A percentile compares a stretch with the other conserved stretches of the same genome.
Conservation (phyloP, 2,329 filamentous ascomycete species). For the Aschersonia sp. region DNA sequence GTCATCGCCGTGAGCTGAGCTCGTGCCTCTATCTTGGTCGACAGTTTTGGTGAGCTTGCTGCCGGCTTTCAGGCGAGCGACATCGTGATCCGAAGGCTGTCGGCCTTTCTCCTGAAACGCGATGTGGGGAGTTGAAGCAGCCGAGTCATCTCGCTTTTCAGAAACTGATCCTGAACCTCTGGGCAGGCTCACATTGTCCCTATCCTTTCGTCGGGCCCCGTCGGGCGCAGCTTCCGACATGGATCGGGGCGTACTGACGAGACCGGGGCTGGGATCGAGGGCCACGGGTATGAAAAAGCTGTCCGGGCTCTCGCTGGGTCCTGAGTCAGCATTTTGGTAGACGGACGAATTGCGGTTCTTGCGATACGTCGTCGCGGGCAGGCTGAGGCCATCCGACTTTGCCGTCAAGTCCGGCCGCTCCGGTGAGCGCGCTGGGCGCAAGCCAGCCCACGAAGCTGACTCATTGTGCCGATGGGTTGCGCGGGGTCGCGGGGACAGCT, state of each 20-base stretch:
- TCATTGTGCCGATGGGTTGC: conserved; percentile 35
- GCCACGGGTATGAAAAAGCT: conserved; percentile 67
- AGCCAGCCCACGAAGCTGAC: conserved; percentile 39
- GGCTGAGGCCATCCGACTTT: conserved; percentile 44
- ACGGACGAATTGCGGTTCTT: conserved; percentile 62
- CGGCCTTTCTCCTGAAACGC: conserved; percentile 77
- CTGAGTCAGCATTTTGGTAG: conserved; percentile 32
- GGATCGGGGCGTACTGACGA: conserved; percentile 38
- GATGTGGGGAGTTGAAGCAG: conserved; percentile 66
- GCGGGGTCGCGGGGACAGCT: conserved; percentile 51
- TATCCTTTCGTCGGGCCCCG: conserved; percentile 31
- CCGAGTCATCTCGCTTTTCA: conserved; percentile 34
- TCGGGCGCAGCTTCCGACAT: conserved; percentile 32
- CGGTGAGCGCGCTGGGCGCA: conserved; percentile 37
- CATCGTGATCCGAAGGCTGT: conserved; percentile 40
- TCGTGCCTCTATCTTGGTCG: conserved; percentile 12
- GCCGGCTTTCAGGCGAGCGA: conserved; percentile 34
- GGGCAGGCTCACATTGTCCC: conserved; percentile 43
- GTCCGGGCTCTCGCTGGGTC: conserved; percentile 40
- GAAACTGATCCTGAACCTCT: conserved; percentile 23
- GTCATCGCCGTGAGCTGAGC: conserved; percentile 24
- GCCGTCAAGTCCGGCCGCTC: conserved; percentile 31
- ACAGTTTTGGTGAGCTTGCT: conserved; percentile 28
- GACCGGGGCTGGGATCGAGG: conserved; percentile 52
- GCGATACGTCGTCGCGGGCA: conserved; percentile 65